A percentile compares a stretch with the other conserved stretches of the same genome.
phyloP scores from a whole-genome alignment of 164 flowering plant species.

The Sextonia rubra region DNA sequence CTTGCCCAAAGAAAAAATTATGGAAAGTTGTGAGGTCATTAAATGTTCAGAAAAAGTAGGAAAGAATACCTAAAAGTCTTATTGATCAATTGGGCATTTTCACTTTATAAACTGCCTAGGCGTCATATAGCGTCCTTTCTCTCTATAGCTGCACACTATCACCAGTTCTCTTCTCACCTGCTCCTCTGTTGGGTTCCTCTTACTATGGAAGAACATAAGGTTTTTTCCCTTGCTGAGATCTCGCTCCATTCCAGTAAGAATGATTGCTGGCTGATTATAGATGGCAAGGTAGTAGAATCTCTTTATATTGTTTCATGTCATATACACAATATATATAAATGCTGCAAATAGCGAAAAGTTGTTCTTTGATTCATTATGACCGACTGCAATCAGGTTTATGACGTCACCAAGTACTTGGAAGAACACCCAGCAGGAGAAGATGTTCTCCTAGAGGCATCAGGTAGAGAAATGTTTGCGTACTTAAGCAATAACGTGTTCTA shows the following conservation, averaged over 20 bases:
- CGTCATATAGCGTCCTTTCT: too few species aligned
- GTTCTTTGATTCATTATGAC: not conserved
- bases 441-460: conserved; percentile 18
- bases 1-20: too few species aligned
- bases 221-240: conserved; percentile 15
- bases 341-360: not conserved
- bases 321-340: not conserved
- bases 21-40: too few species aligned
- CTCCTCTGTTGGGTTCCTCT: not conserved
- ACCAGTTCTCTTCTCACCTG: not conserved
- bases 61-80: too few species aligned
- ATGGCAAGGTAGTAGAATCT: conserved; percentile 11
- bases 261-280: conserved; percentile 18
- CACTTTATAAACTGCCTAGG: too few species aligned
- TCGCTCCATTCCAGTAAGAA: conserved; percentile 15
- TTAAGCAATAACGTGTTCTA: too few species aligned
- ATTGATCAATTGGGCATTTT: too few species aligned
- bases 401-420: conserved; percentile 18
- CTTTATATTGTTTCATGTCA: not conserved
- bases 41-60: too few species aligned
- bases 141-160: too few species aligned
- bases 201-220: conserved; percentile 9
- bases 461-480: not conserved
- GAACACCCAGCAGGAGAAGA: conserved; percentile 25
- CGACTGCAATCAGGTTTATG: conserved; percentile 11